Evolutionary conservation across 306 rosid genomes (phyloP).

Genomic region (Sesbania bispinosa): DNA sequence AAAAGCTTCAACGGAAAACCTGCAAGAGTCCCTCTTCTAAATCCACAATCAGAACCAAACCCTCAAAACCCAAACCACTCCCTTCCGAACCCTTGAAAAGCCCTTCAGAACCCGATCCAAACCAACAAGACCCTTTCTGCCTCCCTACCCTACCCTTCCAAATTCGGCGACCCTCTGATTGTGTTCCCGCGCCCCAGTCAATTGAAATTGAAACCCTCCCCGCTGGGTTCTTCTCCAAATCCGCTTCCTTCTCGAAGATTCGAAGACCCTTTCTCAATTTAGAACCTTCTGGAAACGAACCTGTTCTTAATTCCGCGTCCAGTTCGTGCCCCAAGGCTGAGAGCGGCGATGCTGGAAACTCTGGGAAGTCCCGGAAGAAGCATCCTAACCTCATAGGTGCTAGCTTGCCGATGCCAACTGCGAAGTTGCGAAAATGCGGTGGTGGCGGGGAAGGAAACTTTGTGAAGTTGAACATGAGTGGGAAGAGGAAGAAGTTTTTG

Average conservation of each 20-base stretch:
- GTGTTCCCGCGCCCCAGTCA: slow-evolving; percentile 23
- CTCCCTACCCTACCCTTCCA: slow-evolving; percentile 54
- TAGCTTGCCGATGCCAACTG: slow-evolving; percentile 40
- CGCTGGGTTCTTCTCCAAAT: slow-evolving; percentile 56
- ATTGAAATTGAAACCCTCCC: slow-evolving; percentile 56
- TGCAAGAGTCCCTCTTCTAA: too few species aligned
- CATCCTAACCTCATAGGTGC: slow-evolving; percentile 63
- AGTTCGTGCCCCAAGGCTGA: too few species aligned
- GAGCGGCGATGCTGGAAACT: slow-evolving; percentile 4
- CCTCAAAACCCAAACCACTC: slow-evolving; percentile 38
- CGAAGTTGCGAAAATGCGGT: slow-evolving; percentile 41
- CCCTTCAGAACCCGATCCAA: not conserved
- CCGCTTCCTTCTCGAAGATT: slow-evolving; percentile 55
- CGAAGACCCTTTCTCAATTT: slow-evolving; percentile 42
- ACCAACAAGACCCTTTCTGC: slow-evolving; percentile 10
- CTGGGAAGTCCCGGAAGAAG: slow-evolving; percentile 27
- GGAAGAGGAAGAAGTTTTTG: slow-evolving; percentile 53
- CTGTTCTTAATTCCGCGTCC: slow-evolving; percentile 16
- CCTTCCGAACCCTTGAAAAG: slow-evolving; percentile 19
- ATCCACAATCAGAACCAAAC: slow-evolving; percentile 27
- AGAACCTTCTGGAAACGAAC: slow-evolving; percentile 32
- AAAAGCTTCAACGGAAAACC: too few species aligned
- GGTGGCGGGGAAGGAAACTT: slow-evolving; percentile 63
- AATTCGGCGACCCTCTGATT: slow-evolving; percentile 52
- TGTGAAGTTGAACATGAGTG: slow-evolving; percentile 61